Evolutionary conservation across 768 basidiomycete genomes (phyloP), one percentile per base, ranked within the genome.

Genomic region (Lactifluus hygrophoroides): DNA sequence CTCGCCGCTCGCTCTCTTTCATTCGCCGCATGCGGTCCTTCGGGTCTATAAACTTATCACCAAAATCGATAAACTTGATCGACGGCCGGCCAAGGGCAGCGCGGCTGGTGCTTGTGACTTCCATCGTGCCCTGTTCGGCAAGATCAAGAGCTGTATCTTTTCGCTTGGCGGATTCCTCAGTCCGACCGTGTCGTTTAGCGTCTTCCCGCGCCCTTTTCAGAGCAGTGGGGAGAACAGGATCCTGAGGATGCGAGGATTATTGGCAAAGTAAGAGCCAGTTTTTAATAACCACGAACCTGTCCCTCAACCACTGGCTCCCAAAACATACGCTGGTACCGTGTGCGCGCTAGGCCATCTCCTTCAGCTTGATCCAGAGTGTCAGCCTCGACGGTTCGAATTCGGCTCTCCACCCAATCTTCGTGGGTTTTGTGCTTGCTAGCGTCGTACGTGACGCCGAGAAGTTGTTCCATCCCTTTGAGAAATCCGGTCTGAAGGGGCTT

Each of bases 231-330:
- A 90, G 75, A 43, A 86, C 69, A 9, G 84, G 81, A 67, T 84
- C 79, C 89, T 90, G 51, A 54, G 54, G 23, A 38, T 46, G 63
- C 9, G 45, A 30, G n/a, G 38, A 27, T n/a, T 14, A 16, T 49
- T 13, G 8, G 21, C 25, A 28, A 38, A 54, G 11, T 14, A 17
- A 43, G 25, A 34, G 19, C 32, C 5, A 32, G 10, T 32, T 21
- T 37, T 34, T 19, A 37, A n/a, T 11, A 16, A 67, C 21, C 70
- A 66, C 72, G 42, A 66, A 89, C 90, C 71, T 80, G 71, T 58
- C 83, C 82, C 65, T 92, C 90, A 10, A 77, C 76, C 38, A 86
- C 79, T 30, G 85, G 81, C 68, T 92, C 90, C 87, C 88, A 92
- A 69, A 86, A 91, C 44, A 82, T 72, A 43, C 84, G 78, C 64